Evolutionary conservation across 164 flowering plant species (phyloP), one percentile per base, ranked within the genome.

Genomic region (Paratinospora sagittata): DNA sequence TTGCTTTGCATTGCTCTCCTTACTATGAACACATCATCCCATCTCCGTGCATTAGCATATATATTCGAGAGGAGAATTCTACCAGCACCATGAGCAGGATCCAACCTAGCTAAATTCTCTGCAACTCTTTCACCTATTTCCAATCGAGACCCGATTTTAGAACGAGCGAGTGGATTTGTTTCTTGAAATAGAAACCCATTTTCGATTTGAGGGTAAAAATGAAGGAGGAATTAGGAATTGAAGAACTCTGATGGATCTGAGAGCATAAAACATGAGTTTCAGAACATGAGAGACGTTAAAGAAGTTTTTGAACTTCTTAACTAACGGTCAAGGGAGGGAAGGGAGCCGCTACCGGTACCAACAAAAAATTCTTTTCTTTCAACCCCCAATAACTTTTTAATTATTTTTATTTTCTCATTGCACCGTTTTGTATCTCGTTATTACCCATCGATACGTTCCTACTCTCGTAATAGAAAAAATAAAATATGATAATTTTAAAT

Each of bases 71-170:
- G 78, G 11, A 91, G 84, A 34, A 91, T 90, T 73, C 82, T 82
- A 26, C 93, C 80, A 0, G 89, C 85, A 8, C 91, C 97, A 80
- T 93, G 98, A 66, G 80, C 78, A 27, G 92, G 86, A 68, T 93
- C 87, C 78, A 89, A 75, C 30, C 66, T 81, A 10, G 87, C 86
- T 78, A 94, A 75, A 55, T 66, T 80, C 74, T 78, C 71, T 12
- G 94, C 96, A 24, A 92, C 97, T 75, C 78, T 77, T 73, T 89
- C 95, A 49, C 90, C 96, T 62, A 89, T 73, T 66, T 90, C 88
- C 23, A 81, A 8, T 72, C 74, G 23, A 88, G 77, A 9, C 97
- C 92, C 3, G 85, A 74, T 81, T 89, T 93, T 16, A 80, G 47
- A 19, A 78, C 77, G 13, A 84, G 69, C 61, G 79, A 70, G 41